Conservation (phyloP, 2,329 filamentous ascomycete species). For the Claviceps pazoutovae region DNA sequence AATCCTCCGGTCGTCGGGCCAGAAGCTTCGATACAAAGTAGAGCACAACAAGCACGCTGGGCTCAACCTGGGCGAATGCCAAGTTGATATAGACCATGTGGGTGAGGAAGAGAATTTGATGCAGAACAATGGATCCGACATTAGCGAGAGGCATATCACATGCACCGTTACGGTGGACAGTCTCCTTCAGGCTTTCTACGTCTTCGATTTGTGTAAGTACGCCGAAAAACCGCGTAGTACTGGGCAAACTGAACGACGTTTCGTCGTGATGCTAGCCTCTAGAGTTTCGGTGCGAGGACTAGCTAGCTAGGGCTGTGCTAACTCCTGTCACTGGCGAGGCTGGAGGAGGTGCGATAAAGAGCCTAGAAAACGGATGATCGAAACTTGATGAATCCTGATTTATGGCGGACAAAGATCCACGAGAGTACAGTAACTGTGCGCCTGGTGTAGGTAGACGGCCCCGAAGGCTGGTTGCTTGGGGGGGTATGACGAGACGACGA, state of each 20-base stretch:
- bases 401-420: not conserved
- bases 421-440: not conserved
- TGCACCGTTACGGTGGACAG: not conserved
- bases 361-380: not conserved
- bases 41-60: constrained; percentile 29
- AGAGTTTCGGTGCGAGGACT: not conserved
- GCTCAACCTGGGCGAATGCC: constrained; percentile 34
- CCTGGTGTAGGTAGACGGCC: not conserved
- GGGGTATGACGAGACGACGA: not conserved
- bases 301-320: not conserved
- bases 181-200: not conserved
- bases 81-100: constrained; percentile 39
- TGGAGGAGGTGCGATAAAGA: not conserved
- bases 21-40: constrained; percentile 36
- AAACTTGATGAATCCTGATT: not conserved
- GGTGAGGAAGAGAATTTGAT: constrained; percentile 39
- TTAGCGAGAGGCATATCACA: constrained; percentile 35
- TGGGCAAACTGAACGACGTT: not conserved
- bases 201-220: not conserved
- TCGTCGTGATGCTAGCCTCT: not conserved
- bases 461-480: not conserved
- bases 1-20: constrained; percentile 31
- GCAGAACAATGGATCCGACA: constrained; percentile 35
- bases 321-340: not conserved
- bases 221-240: not conserved